These are phyloP conservation scores for Dalbergia cochinchinensis DNA, from an alignment of 306 rosid species.

Conservation along the genomic window DNA sequence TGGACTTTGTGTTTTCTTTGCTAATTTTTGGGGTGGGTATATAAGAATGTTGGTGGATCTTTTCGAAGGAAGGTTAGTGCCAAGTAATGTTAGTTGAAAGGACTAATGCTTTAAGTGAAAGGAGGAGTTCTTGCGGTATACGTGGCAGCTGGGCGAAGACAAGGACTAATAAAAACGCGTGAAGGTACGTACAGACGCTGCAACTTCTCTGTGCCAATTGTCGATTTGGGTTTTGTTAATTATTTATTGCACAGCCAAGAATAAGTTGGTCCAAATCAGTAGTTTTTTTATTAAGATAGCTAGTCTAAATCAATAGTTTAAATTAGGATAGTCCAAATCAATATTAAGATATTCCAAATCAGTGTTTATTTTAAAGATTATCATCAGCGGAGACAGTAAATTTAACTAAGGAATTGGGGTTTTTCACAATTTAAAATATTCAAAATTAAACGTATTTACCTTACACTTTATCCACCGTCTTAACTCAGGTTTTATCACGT, in stretches of 20 bases:
- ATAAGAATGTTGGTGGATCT: background rate
- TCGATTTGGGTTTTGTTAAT: slow-evolving; percentile 11
- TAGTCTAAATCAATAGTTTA: no score
- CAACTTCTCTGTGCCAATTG: slow-evolving; percentile 44
- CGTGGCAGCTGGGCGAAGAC: background rate
- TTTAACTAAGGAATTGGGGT: no score
- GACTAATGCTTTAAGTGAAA: slow-evolving; percentile 12
- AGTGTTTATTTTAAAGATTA: no score
- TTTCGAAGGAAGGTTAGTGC: slow-evolving; percentile 19
- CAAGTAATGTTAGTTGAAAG: slow-evolving; percentile 7
- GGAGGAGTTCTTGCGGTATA: background rate
- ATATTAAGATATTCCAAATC: no score
- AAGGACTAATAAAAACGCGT: background rate
- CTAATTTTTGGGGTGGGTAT: slow-evolving; percentile 14
- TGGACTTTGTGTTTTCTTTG: background rate
- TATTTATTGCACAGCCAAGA: slow-evolving; percentile 9
- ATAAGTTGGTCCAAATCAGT: slow-evolving; percentile 7
- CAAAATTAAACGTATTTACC: no score
- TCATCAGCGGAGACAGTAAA: no score
- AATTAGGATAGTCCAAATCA: no score
- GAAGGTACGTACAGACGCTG: slow-evolving; percentile 39
- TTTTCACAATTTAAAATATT: no score
- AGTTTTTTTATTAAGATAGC: no score
- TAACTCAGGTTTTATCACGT: no score
- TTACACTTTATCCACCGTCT: no score